Conservation (phyloP, 1,139 yeast species). For the Diutina rugosa region DNA sequence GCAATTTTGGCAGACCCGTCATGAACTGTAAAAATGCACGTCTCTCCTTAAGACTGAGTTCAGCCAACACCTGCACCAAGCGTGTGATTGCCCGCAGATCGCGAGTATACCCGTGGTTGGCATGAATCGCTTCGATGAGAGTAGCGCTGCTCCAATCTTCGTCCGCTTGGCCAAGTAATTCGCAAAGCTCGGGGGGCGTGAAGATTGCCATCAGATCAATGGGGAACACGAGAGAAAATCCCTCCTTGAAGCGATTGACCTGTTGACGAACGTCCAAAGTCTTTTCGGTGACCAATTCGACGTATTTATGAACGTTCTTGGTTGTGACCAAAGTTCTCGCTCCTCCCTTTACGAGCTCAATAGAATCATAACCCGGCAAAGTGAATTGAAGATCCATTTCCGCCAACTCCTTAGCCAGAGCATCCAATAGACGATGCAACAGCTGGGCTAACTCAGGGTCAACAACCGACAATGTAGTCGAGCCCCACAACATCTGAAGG, state of each 20-base stretch:
- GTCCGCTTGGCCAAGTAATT: slow-evolving; percentile 45
- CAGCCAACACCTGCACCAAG: slow-evolving; percentile 46
- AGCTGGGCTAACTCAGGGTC: neutral
- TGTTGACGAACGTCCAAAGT: slow-evolving; percentile 57
- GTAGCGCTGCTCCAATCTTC: slow-evolving; percentile 82
- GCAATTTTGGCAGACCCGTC: slow-evolving; percentile 89
- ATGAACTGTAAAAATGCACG: slow-evolving; percentile 73
- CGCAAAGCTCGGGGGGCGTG: neutral
- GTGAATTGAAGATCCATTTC: slow-evolving; percentile 42
- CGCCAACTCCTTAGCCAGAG: slow-evolving; percentile 10
- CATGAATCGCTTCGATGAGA: slow-evolving; percentile 47
- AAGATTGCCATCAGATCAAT: slow-evolving; percentile 58
- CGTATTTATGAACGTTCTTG: slow-evolving; percentile 45
- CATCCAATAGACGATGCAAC: neutral
- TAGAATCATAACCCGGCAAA: slow-evolving; percentile 64
- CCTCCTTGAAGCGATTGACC: slow-evolving; percentile 58
- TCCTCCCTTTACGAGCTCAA: slow-evolving; percentile 50
- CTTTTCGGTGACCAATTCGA: slow-evolving; percentile 44
- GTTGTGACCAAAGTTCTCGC: slow-evolving; percentile 32
- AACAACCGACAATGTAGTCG: neutral
- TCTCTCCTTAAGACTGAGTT: slow-evolving; percentile 40
- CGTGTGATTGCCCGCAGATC: slow-evolving; percentile 55
- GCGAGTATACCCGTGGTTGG: slow-evolving; percentile 82
- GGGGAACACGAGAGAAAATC: slow-evolving; percentile 80
- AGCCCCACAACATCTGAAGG: slow-evolving; percentile 29